phyloP scores from a whole-genome alignment of 2,329 filamentous ascomycete species.

The Pseudopyricularia javanii region DNA sequence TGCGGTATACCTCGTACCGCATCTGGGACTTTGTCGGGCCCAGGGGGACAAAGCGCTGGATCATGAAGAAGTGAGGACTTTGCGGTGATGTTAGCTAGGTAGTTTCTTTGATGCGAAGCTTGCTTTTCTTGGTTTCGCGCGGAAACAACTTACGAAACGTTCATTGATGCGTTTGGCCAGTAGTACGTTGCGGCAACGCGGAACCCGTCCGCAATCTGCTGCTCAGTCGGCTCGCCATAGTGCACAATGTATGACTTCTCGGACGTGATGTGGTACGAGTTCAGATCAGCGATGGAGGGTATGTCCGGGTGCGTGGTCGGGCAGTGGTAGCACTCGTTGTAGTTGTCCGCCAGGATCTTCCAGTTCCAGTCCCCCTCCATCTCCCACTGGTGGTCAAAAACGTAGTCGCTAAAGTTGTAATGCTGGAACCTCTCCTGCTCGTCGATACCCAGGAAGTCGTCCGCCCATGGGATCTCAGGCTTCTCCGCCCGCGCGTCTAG shows the following conservation, averaged over 20 bases:
- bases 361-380: conserved; percentile 46
- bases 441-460: conserved; percentile 37
- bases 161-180: conserved; percentile 37
- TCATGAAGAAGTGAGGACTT: conserved; percentile 51
- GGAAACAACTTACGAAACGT: conserved; percentile 28
- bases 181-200: conserved; percentile 33
- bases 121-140: neutral
- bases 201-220: conserved; percentile 34
- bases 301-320: conserved; percentile 46
- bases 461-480: conserved; percentile 31
- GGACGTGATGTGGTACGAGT: conserved; percentile 38
- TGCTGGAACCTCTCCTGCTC: conserved; percentile 27
- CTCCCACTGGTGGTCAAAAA: conserved; percentile 44
- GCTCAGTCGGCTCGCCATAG: conserved; percentile 29
- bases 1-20: conserved; percentile 51
- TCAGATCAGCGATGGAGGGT: conserved; percentile 41
- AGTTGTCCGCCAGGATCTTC: conserved; percentile 51
- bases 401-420: conserved; percentile 39
- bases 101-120: neutral
- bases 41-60: conserved; percentile 48
- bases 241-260: conserved; percentile 37
- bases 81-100: neutral
- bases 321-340: conserved; percentile 57
- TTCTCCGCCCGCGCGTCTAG: conserved; percentile 27
- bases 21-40: conserved; percentile 37